Conservation (phyloP, 306 rosid genomes). For the Carpinus viminea region DNA sequence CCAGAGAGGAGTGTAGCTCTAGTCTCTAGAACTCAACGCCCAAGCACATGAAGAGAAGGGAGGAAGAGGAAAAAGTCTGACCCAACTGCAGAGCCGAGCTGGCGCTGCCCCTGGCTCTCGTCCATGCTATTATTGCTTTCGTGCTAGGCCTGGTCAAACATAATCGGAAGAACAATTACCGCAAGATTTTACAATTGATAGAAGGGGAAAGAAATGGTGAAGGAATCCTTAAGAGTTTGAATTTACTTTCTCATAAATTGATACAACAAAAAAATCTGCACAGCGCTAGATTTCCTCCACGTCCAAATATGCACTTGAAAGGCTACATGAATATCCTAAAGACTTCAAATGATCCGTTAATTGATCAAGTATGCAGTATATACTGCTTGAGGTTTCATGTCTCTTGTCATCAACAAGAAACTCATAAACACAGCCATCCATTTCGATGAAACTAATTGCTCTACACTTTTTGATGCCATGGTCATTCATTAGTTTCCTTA, state of each 20-base stretch:
- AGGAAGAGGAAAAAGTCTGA: slow-evolving; percentile 80
- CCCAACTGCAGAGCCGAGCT: slow-evolving; percentile 93
- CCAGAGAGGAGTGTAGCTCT: slow-evolving; percentile 86
- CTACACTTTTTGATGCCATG: slow-evolving; percentile 52
- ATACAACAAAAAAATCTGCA: background rate
- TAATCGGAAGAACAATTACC: background rate
- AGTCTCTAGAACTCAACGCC: slow-evolving; percentile 77
- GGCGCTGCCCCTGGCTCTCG: slow-evolving; percentile 82
- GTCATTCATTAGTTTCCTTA: slow-evolving; percentile 61
- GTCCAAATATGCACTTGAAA: slow-evolving; percentile 19
- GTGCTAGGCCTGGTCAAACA: slow-evolving; percentile 24
- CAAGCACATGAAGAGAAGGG: slow-evolving; percentile 87
- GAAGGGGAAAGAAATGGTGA: background rate
- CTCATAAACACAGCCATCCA: slow-evolving; percentile 42
- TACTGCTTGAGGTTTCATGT: slow-evolving; percentile 36
- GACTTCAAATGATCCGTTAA: slow-evolving; percentile 59
- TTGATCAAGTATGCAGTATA: slow-evolving; percentile 49
- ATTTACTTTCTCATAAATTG: background rate
- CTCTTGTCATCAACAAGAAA: slow-evolving; percentile 61
- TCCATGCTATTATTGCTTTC: slow-evolving; percentile 52
- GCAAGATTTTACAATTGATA: background rate
- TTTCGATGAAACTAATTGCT: slow-evolving; percentile 67
- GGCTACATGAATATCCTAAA: slow-evolving; percentile 24
- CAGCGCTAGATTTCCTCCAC: slow-evolving; percentile 27
- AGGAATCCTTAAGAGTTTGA: background rate